Evolutionary conservation across 345 rosid species (phyloP), one percentile per base, ranked within the genome.

Genomic region (Salix dunnii): DNA sequence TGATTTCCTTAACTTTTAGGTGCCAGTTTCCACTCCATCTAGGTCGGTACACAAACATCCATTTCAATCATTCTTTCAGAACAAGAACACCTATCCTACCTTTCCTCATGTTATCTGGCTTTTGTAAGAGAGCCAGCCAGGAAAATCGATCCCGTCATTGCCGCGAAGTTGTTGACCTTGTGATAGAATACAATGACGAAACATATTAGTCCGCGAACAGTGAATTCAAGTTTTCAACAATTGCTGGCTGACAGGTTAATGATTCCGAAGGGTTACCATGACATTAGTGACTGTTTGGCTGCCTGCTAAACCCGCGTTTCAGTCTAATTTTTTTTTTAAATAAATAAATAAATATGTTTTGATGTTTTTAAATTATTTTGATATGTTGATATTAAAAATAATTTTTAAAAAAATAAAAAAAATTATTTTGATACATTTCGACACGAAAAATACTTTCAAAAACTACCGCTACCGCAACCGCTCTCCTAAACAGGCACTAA

Each of bases 41-140:
- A 72, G 60, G 70, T 53, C 74, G 71, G 38, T 27, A 48, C 51
- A 49, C 65, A 46, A 36, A 16, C 9, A 58, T 36, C 23, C 14
- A 23, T 53, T 36, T 25, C 33, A 21, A 18, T 25, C 21, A 72
- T 66, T 35, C 77, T 84, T 84, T 25, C 43, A 31, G 21, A 72
- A 77, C 82, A 80, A 80, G 80, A 67, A 72, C 6, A 17, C 58
- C 46, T 53, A 3, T 10, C 1, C 21, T 18, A 30, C 36, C 20
- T 68, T 76, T 60, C 79, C 72, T 62, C 18, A 67, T 74, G 36
- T 28, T 72, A 40, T 67, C 12, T 81, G 75, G 43, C 74, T 25
- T 70, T 63, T 75, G 14, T 11, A 33, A 6, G 75, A 58, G 36
- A 14, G 36, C 49, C 43, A 49, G 73, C 74, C 74, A 36, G 38